phyloP scores from a whole-genome alignment of 2,329 filamentous ascomycete genomes.

The Coleophoma crateriformis region DNA sequence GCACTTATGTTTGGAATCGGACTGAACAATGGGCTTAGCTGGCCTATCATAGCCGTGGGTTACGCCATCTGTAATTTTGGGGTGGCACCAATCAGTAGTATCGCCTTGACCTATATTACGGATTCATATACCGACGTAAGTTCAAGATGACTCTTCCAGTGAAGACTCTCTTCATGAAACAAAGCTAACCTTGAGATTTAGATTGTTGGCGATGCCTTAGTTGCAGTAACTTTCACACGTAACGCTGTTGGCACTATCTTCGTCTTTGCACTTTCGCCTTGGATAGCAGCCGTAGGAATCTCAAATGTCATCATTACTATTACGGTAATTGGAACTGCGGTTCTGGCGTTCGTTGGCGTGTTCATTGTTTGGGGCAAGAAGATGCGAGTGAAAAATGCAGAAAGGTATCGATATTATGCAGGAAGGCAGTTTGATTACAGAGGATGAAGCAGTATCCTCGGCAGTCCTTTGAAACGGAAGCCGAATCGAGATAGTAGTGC shows the following conservation, averaged over 20 bases:
- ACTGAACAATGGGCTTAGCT: constrained; percentile 22
- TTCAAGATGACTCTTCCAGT: not conserved
- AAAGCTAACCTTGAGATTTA: constrained; percentile 17
- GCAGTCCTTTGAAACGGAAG: too few relatives aligned
- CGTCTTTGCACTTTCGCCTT: constrained; percentile 39
- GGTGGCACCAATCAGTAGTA: constrained; percentile 23
- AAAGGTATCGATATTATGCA: constrained; percentile 29
- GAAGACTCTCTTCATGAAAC: not conserved
- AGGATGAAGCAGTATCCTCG: not conserved
- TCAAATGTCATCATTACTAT: constrained; percentile 35
- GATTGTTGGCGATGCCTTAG: constrained; percentile 41
- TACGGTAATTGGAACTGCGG: constrained; percentile 26
- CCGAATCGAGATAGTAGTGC: too few relatives aligned
- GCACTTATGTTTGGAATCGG: constrained; percentile 34
- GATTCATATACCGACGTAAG: constrained; percentile 31
- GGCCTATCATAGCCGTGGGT: constrained; percentile 28
- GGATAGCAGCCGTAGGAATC: constrained; percentile 22
- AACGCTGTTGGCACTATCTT: constrained; percentile 37
- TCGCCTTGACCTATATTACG: constrained; percentile 32
- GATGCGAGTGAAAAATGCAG: constrained; percentile 25
- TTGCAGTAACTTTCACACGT: constrained; percentile 37
- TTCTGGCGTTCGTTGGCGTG: constrained; percentile 20
- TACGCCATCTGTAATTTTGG: constrained; percentile 32
- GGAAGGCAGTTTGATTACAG: not conserved
- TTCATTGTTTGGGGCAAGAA: constrained; percentile 29